These are phyloP conservation scores for Chaetothyriales sp. DNA, from an alignment of 2,329 filamentous ascomycete species.

Conservation along the genomic window DNA sequence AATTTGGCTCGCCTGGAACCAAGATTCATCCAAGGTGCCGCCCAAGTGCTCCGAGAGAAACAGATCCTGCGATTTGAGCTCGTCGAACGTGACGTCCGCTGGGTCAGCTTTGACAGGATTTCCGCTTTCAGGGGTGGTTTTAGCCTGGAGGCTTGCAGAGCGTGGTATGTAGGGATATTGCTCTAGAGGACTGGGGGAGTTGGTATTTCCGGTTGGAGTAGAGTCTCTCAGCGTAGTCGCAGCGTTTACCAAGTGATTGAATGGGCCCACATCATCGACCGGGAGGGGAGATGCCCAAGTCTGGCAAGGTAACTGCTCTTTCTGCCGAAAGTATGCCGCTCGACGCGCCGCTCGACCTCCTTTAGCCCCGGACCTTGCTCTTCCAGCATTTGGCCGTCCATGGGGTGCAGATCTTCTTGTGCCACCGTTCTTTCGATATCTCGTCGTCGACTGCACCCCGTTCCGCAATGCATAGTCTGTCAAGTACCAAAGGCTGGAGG, in stretches of 20 bases:
- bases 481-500: conserved; percentile 67
- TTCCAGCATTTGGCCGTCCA: conserved; percentile 20
- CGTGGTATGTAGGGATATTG: background rate
- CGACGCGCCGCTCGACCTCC: conserved; percentile 28
- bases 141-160: background rate
- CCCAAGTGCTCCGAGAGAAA: background rate
- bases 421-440: conserved; percentile 43
- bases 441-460: conserved; percentile 75
- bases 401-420: conserved; percentile 24
- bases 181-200: background rate
- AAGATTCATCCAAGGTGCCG: background rate
- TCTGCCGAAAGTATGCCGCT: conserved; percentile 18
- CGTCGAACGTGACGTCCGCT: background rate
- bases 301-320: conserved; percentile 2
- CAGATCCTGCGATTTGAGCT: background rate
- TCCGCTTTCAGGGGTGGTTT: background rate
- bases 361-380: conserved; percentile 25
- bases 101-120: background rate
- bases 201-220: background rate
- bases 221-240: background rate
- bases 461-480: conserved; percentile 53
- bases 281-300: background rate
- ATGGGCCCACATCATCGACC: background rate
- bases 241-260: background rate
- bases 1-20: background rate